phyloP scores from a whole-genome alignment of 78 protist genomes.

The Ministeria vibrans region DNA sequence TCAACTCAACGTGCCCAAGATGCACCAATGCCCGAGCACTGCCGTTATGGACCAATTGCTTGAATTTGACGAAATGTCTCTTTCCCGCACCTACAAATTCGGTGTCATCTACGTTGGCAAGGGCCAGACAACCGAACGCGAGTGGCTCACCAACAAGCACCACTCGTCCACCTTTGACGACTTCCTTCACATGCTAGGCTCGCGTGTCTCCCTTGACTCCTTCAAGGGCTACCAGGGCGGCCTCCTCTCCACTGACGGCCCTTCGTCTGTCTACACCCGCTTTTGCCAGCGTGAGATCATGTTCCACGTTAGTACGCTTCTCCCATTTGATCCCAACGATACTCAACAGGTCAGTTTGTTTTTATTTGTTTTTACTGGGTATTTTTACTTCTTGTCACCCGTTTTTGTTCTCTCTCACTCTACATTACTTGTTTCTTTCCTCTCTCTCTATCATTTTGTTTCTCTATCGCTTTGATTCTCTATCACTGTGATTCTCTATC shows the following conservation, averaged over 20 bases:
- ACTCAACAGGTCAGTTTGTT: slow-evolving; percentile 12
- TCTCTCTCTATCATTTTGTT: background rate
- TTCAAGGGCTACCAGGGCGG: slow-evolving; percentile 7
- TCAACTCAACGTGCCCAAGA: background rate
- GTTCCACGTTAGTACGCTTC: slow-evolving; percentile 28
- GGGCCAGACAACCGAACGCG: slow-evolving; percentile 18
- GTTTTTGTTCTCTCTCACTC: no score
- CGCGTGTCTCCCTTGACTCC: background rate
- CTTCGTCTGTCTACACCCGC: background rate
- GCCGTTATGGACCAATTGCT: background rate
- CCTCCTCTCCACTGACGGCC: slow-evolving; percentile 5
- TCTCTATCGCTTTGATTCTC: background rate
- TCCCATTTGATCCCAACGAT: slow-evolving; percentile 8
- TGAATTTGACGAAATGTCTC: background rate
- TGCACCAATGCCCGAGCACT: background rate
- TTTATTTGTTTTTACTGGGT: background rate
- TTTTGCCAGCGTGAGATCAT: slow-evolving; percentile 2
- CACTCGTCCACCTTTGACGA: slow-evolving; percentile 6
- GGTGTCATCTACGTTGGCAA: background rate
- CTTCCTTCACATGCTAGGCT: slow-evolving; percentile 8
- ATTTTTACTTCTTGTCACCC: no score
- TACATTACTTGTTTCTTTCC: no score
- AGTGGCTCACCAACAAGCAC: slow-evolving; percentile 1
- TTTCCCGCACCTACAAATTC: slow-evolving; percentile 10
- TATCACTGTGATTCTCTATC: background rate